Conservation (phyloP, 2,329 filamentous ascomycete genomes). For the Myriosclerotinia scirpicola region DNA sequence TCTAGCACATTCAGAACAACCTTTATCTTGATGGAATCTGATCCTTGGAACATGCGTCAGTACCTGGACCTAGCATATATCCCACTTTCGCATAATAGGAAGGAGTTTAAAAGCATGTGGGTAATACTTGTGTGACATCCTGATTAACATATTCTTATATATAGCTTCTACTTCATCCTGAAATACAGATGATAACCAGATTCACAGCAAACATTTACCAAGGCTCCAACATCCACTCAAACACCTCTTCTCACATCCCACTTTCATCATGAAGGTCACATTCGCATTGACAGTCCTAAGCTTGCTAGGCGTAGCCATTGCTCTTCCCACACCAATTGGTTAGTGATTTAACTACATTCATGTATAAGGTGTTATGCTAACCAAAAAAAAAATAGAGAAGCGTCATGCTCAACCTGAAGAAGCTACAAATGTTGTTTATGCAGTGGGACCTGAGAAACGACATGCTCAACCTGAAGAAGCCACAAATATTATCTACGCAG, state of each 20-base stretch:
- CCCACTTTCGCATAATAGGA: constrained; percentile 9
- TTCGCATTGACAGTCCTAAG: constrained; percentile 4
- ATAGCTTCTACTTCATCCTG: not conserved
- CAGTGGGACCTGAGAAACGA: not conserved
- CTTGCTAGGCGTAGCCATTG: constrained; percentile 3
- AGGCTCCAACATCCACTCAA: not conserved
- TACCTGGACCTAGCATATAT: not conserved
- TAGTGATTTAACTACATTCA: not conserved
- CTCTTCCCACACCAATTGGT: not conserved
- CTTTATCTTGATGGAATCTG: not conserved
- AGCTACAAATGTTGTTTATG: no score
- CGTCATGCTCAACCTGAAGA: not conserved
- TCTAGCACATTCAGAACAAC: not conserved
- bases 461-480: not conserved
- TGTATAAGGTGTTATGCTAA: not conserved
- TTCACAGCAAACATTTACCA: not conserved
- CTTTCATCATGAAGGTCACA: constrained; percentile 17
- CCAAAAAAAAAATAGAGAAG: not conserved
- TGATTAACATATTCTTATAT: not conserved
- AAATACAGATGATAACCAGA: no score
- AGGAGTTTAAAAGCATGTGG: constrained; percentile 8
- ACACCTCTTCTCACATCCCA: not conserved
- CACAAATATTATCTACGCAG: not conserved
- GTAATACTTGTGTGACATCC: not conserved
- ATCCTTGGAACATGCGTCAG: constrained; percentile 2